These are phyloP conservation scores for Hypoxylon subgilvum DNA, from an alignment of 495 filamentous ascomycete genomes.

Conservation along the genomic window DNA sequence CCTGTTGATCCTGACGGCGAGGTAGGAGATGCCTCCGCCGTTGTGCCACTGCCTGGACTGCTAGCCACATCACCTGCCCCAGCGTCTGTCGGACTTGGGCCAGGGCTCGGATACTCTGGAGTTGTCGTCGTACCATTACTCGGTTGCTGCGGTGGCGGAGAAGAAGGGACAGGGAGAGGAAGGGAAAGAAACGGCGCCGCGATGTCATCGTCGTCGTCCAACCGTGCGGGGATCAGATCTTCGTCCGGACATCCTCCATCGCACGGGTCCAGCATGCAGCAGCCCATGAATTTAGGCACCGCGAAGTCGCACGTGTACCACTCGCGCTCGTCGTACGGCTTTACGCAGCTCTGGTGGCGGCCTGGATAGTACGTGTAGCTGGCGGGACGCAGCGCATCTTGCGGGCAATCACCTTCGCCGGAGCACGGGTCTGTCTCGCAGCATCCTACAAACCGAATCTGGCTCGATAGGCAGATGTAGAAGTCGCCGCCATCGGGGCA, in stretches of 20 bases:
- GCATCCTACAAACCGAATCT: constrained; percentile 44
- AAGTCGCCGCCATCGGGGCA: constrained; percentile 41
- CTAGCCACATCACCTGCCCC: not conserved
- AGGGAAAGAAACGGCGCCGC: constrained; percentile 16
- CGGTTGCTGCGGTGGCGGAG: not conserved
- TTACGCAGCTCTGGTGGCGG: constrained; percentile 25
- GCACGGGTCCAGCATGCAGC: constrained; percentile 43
- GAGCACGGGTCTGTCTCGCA: constrained; percentile 43
- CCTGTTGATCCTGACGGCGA: constrained; percentile 1
- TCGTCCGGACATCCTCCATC: constrained; percentile 29
- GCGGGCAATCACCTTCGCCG: constrained; percentile 35
- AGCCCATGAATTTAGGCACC: constrained; percentile 44
- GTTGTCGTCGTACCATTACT: too few relatives aligned
- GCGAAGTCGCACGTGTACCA: constrained; percentile 43
- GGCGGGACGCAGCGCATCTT: constrained; percentile 21
- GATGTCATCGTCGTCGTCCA: constrained; percentile 16
- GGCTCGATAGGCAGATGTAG: constrained; percentile 38
- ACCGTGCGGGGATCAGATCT: constrained; percentile 25
- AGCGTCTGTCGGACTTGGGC: not conserved
- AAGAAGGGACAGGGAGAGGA: too few relatives aligned
- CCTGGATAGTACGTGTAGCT: constrained; percentile 35
- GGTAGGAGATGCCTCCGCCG: not conserved
- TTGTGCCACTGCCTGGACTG: not conserved
- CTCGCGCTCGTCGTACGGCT: constrained; percentile 19
- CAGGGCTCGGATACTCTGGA: too few relatives aligned